Evolutionary conservation across 2,329 filamentous ascomycete species (phyloP).

Genomic region (Rachicladosporium sp.): DNA sequence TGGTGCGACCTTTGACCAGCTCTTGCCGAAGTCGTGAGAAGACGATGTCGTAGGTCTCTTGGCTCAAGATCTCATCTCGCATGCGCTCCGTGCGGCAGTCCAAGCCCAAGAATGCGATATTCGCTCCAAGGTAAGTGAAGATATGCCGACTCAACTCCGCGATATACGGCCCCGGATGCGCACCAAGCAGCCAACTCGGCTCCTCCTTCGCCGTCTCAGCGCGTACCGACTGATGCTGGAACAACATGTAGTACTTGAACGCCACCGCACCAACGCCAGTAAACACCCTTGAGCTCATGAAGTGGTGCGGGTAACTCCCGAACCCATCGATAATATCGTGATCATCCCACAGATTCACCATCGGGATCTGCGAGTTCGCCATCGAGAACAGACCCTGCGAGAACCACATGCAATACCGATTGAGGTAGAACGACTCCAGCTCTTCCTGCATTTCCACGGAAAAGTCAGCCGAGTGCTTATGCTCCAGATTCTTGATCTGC

Average conservation of each 20-base stretch:
- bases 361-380: constrained; percentile 86
- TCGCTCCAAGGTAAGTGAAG: constrained; percentile 70
- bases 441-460: constrained; percentile 74
- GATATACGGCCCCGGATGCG: constrained; percentile 77
- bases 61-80: constrained; percentile 65
- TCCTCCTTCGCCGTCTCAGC: constrained; percentile 73
- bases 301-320: constrained; percentile 81
- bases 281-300: constrained; percentile 85
- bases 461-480: constrained; percentile 71
- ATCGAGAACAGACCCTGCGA: constrained; percentile 90
- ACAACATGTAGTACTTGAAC: constrained; percentile 98
- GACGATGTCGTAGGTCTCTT: constrained; percentile 72
- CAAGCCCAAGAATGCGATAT: constrained; percentile 70
- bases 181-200: constrained; percentile 81
- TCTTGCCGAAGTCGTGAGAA: constrained; percentile 78
- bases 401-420: constrained; percentile 89
- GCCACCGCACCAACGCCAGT: constrained; percentile 79
- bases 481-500: constrained; percentile 61
- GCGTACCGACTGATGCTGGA: constrained; percentile 84
- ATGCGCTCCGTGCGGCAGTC: constrained; percentile 88
- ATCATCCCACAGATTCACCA: constrained; percentile 97
- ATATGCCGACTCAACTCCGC: constrained; percentile 71
- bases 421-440: constrained; percentile 75
- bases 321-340: constrained; percentile 63
- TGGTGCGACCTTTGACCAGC: constrained; percentile 69